Percentiles rank a stretch among this genome's conserved stretches.
These are phyloP conservation scores for Colletotrichum scovillei DNA, from an alignment of 2,329 filamentous ascomycete species.

Conservation along the genomic window DNA sequence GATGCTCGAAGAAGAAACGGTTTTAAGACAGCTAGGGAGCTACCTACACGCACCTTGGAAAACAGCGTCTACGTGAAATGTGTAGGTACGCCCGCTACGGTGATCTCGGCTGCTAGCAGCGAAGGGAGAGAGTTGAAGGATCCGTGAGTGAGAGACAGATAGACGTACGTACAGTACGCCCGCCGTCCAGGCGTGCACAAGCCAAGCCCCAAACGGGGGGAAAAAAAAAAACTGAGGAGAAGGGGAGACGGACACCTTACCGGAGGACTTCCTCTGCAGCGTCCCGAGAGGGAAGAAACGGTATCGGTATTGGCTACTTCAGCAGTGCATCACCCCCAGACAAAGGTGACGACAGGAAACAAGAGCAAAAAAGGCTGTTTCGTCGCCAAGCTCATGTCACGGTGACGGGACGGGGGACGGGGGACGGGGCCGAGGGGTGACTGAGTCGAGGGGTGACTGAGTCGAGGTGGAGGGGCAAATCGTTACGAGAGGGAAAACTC, in stretches of 20 bases:
- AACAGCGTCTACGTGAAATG: neutral
- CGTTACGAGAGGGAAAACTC: conserved; percentile 29
- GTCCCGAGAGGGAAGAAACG: neutral
- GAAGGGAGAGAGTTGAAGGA: conserved; percentile 24
- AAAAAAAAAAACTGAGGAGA: neutral
- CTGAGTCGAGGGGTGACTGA: conserved; percentile 30
- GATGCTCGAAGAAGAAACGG: conserved; percentile 16
- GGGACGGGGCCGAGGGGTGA: neutral
- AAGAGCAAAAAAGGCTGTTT: conserved; percentile 22
- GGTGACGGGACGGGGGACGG: conserved; percentile 20
- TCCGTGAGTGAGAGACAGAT: neutral
- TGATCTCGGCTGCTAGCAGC: neutral
- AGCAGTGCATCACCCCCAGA: conserved; percentile 9
- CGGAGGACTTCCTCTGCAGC: neutral
- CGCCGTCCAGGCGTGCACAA: neutral
- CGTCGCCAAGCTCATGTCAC: conserved; percentile 29
- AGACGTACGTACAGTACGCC: neutral
- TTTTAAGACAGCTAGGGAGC: neutral
- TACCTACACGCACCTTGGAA: neutral
- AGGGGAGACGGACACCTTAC: neutral
- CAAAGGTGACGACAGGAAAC: conserved; percentile 24
- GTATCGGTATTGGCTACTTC: neutral
- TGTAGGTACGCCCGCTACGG: neutral
- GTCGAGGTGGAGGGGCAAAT: conserved; percentile 32
- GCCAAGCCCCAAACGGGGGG: neutral